Percentiles rank a stretch among this genome's conserved stretches.
Conservation (phyloP, 495 filamentous ascomycete species). For the Neurospora sp. region DNA sequence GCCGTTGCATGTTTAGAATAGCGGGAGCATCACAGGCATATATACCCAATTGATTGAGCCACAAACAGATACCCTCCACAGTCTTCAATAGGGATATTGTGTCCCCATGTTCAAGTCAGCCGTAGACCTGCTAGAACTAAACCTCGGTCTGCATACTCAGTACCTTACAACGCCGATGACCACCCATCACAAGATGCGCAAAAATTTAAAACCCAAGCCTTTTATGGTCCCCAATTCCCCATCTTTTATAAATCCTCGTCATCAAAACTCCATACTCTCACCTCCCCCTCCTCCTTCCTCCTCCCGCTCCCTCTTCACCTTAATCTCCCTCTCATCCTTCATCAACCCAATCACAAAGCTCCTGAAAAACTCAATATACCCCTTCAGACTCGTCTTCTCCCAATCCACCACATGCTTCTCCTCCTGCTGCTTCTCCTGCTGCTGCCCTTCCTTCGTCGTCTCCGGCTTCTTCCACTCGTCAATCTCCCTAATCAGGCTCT, state of each 20-base stretch:
- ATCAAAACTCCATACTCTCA: constrained; percentile 51
- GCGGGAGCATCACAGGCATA: background rate
- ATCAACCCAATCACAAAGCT: constrained; percentile 67
- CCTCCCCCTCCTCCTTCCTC: constrained; percentile 26
- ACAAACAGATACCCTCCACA: background rate
- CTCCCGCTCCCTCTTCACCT: constrained; percentile 59
- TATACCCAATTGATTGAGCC: background rate
- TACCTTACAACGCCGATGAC: background rate
- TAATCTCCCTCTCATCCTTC: constrained; percentile 66
- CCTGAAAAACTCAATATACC: constrained; percentile 84
- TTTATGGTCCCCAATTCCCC: background rate
- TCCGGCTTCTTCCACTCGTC: constrained; percentile 51
- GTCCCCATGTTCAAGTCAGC: background rate
- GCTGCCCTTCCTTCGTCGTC: constrained; percentile 53
- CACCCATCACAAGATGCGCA: background rate
- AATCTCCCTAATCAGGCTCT: constrained; percentile 67
- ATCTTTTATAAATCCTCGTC: background rate
- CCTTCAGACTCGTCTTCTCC: constrained; percentile 92
- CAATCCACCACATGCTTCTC: constrained; percentile 59
- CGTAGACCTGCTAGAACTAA: background rate
- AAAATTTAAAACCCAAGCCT: background rate
- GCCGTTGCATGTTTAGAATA: background rate
- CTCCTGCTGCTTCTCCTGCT: constrained; percentile 29
- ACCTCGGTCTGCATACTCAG: background rate
- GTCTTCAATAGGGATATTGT: background rate